Base-by-base conservation (phyloP, 129 eudicot species). In the Arctium minus region DNA sequence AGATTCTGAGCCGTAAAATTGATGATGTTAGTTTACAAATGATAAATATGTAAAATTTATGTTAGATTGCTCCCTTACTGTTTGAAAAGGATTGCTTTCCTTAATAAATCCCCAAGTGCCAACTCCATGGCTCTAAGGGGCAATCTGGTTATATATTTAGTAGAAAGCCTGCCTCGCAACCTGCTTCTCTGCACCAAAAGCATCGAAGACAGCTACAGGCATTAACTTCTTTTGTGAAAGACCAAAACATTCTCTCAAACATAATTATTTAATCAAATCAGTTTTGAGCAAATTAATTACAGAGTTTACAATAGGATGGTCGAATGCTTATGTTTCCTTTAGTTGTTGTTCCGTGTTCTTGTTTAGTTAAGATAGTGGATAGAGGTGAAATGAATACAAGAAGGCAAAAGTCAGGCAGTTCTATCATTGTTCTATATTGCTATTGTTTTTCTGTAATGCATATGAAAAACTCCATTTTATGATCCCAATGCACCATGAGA, bases 101-200 rank as follows among this genome's bases (percentile, higher is more conserved):
- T 86, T 88, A 76, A 86, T 78, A 86, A 78, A 65, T 79, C 78
- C 80, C 85, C 87, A 82, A 39, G 77, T 78, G 88, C 77, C 83
- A 80, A 88, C 87, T 89, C 85, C 86, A 90, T 86, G 91, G 91
- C 92, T 86, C 86, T 86, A 93, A 78, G 89, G 89, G 87, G 80
- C 82, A 86, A 80, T 85, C 96, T 89, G 65, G 91, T 89, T 91
- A 91, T 76, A 86, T 73, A 83, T 69, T 80, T 89, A 89, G 82
- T 76, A 86, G 81, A 86, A 89, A 85, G 87, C 92, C 92, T 73
- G 98, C 89, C 81, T 83, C 83, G 79, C 88, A 91, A 86, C 91
- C 96, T 93, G 93, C 93, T 85, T 93, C 91, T 91, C 97, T 89
- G 96, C 98, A 93, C 88, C 88, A 91, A 89, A 91, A 89, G 98